Conservation (phyloP, 176 grass and related monocot species). For the Cenchrus fungigraminus region DNA sequence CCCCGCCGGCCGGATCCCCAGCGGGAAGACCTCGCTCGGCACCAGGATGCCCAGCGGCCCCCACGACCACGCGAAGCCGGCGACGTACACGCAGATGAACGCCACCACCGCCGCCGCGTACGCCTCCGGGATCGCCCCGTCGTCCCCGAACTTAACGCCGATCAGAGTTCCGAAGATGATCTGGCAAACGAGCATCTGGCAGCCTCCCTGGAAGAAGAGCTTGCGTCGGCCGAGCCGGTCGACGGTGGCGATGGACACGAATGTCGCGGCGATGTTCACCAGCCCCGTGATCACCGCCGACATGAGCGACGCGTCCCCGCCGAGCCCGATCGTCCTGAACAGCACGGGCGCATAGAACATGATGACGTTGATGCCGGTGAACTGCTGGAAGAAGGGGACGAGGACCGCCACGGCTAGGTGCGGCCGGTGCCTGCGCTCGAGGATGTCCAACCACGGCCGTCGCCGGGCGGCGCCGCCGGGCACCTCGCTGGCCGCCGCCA, state of each 20-base stretch:
- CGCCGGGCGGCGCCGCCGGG: background rate
- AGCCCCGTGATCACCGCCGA: conserved; percentile 40
- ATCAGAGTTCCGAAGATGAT: conserved; percentile 20
- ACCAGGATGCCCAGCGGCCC: conserved; percentile 26
- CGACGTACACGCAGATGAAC: conserved; percentile 38
- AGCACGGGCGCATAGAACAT: conserved; percentile 66
- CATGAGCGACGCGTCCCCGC: conserved; percentile 34
- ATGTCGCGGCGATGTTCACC: conserved; percentile 25
- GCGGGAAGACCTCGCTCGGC: conserved; percentile 74
- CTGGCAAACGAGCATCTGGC: conserved; percentile 36
- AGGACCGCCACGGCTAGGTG: conserved; percentile 27
- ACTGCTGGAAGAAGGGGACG: conserved; percentile 57
- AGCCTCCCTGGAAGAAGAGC: conserved; percentile 34
- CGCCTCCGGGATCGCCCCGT: background rate
- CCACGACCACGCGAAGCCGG: conserved; percentile 44
- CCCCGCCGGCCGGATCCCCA: conserved; percentile 64
- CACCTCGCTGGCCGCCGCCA: background rate
- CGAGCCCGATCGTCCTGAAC: conserved; percentile 51
- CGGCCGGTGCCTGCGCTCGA: conserved; percentile 22
- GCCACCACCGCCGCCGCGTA: background rate
- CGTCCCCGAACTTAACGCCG: background rate
- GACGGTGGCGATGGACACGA: conserved; percentile 42
- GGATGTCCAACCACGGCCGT: conserved; percentile 28
- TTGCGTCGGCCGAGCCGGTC: conserved; percentile 2
- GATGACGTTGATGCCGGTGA: conserved; percentile 66